Evolutionary conservation across 2,329 filamentous ascomycete species (phyloP).

Genomic region (Fulvia fulva): DNA sequence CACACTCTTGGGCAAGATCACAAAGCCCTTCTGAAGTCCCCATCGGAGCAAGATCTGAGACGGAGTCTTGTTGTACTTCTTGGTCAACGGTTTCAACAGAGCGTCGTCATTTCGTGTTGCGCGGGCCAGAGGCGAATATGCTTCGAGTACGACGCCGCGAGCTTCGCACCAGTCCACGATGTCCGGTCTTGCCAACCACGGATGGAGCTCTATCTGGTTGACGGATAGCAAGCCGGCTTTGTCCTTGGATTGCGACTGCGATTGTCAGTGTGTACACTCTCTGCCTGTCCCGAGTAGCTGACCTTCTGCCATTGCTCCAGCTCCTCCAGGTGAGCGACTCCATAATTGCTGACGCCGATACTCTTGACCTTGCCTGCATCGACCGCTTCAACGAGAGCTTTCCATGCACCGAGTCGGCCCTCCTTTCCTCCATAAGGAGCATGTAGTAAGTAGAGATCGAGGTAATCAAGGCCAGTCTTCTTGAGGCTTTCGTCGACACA

Average conservation of each 20-base stretch:
- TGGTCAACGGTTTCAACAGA: constrained; percentile 46
- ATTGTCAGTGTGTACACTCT: too few species aligned
- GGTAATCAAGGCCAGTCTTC: constrained; percentile 50
- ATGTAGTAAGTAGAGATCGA: constrained; percentile 49
- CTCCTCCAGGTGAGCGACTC: constrained; percentile 53
- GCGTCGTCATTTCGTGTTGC: constrained; percentile 51
- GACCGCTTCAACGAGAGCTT: constrained; percentile 52
- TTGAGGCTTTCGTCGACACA: constrained; percentile 61
- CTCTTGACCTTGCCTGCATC: constrained; percentile 49
- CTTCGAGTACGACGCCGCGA: constrained; percentile 45
- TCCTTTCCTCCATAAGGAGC: constrained; percentile 52
- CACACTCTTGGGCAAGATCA: constrained; percentile 60
- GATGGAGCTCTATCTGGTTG: constrained; percentile 86
- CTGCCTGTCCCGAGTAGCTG: too few species aligned
- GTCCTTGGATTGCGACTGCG: constrained; percentile 39
- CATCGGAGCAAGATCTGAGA: constrained; percentile 59
- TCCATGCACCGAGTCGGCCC: constrained; percentile 50
- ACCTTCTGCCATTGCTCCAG: constrained; percentile 51
- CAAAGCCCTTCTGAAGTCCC: constrained; percentile 60
- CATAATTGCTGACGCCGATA: constrained; percentile 55
- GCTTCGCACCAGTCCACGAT: constrained; percentile 73
- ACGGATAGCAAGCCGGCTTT: constrained; percentile 71
- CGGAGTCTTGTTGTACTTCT: constrained; percentile 56
- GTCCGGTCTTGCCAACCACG: constrained; percentile 76
- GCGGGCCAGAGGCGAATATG: constrained; percentile 44